Base-by-base conservation (phyloP, 495 filamentous ascomycete species). In the Aspergillus cavernicola region DNA sequence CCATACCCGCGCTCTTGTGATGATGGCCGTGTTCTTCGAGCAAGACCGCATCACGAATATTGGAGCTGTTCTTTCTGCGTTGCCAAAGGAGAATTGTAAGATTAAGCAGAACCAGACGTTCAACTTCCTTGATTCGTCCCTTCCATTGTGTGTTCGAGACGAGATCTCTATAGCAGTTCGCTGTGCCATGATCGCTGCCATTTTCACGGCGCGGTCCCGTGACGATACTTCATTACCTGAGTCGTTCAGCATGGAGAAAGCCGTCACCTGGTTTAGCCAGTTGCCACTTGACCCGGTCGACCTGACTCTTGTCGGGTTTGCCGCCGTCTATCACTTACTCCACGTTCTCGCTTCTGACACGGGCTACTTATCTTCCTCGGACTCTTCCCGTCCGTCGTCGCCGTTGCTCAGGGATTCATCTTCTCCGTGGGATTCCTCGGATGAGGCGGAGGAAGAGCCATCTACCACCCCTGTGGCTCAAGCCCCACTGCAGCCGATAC, bases 101-200 rank as follows among this genome's bases (percentile, higher is more conserved):
- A 56, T 48, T 28, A 62, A 68, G 18, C 56, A 56, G 37, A 63
- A 33, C 16, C 62, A 68, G 7, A 51, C 64, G 16, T 61, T 63
- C 22, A 75, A 76, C 53, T 75, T 80, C 43, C 60, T 77, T 0
- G 71, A 78, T 45, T 75, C 72, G 1, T 77, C 78, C 3, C 62
- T 75, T 2, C 74, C 72, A 20, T 67, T 77, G 33, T 71, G 73
- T 9, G 74, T 83, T 15, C 74, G 80, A 5, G 75, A 79, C 2
- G 89, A 92, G 58, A 80, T 90, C 19, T 76, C 76, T 13, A 78
- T 87, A 53, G 84, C 90, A 3, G 80, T 95, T 9, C 81, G 85
- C 18, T 90, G 90, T 54, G 89, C 90, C 8, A 92, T 90, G 81
- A 86, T 87, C 42, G 82, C 88, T 11, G 79, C 85, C 10, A 80